A percentile compares a stretch with the other conserved stretches of the same genome.
Evolutionary conservation across 805 yeast genomes (phyloP).

Genomic region (Sugiyamaella americana): DNA sequence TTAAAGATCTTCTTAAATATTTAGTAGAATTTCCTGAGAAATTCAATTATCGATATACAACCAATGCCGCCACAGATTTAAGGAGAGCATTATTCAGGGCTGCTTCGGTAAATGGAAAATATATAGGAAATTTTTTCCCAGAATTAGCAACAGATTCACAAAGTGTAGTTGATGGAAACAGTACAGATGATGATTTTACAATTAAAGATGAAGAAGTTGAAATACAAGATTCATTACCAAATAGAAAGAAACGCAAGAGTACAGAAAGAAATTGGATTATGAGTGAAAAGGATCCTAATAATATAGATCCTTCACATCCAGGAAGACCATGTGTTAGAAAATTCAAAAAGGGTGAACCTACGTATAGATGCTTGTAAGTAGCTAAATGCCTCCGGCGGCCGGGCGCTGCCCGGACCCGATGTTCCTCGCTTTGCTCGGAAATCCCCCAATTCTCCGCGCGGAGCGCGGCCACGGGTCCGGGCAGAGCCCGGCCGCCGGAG

Average conservation of each 20-base stretch:
- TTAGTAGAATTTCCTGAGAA: constrained; percentile 29
- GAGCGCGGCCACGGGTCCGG: too few species aligned
- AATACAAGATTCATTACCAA: neutral
- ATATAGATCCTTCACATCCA: constrained; percentile 41
- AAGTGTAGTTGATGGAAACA: constrained; percentile 20
- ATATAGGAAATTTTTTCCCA: constrained; percentile 37
- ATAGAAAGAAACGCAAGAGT: constrained; percentile 7
- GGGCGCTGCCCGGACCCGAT: too few species aligned
- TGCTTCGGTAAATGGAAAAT: constrained; percentile 39
- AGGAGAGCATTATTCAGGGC: constrained; percentile 41
- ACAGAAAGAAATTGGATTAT: constrained; percentile 15
- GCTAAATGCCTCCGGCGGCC: too few species aligned
- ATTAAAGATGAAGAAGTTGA: neutral
- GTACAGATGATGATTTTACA: constrained; percentile 20
- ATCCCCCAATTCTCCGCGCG: too few species aligned
- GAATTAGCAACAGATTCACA: constrained; percentile 16
- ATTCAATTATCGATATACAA: constrained; percentile 24
- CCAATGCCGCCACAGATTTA: constrained; percentile 23
- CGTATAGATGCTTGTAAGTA: constrained; percentile 54
- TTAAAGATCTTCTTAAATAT: constrained; percentile 7
- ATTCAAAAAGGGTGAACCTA: constrained; percentile 73
- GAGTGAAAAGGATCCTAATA: constrained; percentile 13
- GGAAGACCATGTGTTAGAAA: constrained; percentile 69
- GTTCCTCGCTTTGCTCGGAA: too few species aligned
- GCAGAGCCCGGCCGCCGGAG: too few species aligned